phyloP scores from a whole-genome alignment of 164 flowering plant species.

The Hamamelis virginiana region DNA sequence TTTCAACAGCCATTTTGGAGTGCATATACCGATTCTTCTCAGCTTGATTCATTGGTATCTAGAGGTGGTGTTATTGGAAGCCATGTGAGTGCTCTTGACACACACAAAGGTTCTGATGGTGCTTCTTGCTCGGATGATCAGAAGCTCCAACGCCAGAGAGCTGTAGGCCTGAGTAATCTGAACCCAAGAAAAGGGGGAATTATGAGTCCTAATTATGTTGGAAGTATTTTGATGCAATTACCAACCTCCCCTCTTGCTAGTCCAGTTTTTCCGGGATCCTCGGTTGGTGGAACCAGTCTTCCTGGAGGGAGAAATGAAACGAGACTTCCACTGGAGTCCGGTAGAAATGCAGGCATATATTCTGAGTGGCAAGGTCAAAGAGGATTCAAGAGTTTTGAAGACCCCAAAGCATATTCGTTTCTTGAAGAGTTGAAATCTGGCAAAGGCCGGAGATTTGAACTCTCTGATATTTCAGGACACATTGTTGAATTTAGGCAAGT shows the following conservation, averaged over 20 bases:
- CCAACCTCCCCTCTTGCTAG: slow-evolving; percentile 63
- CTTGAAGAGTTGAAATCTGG: slow-evolving; percentile 83
- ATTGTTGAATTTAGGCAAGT: slow-evolving; percentile 85
- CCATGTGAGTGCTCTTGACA: slow-evolving; percentile 21
- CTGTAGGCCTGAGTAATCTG: slow-evolving; percentile 30
- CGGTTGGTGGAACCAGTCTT: slow-evolving; percentile 38
- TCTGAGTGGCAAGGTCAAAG: slow-evolving; percentile 71
- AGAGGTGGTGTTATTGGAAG: slow-evolving; percentile 26
- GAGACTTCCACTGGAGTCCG: slow-evolving; percentile 43
- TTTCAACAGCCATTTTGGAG: slow-evolving; percentile 54
- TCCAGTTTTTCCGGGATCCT: slow-evolving; percentile 66
- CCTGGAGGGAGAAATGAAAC: slow-evolving; percentile 50
- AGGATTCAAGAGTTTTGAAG: slow-evolving; percentile 43
- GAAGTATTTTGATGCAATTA: slow-evolving; percentile 52
- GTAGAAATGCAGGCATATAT: slow-evolving; percentile 46
- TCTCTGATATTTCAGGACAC: slow-evolving; percentile 78
- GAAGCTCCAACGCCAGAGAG: slow-evolving; percentile 34
- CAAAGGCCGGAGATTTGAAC: slow-evolving; percentile 60
- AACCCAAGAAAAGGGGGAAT: slow-evolving; percentile 43
- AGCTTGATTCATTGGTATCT: slow-evolving; percentile 34
- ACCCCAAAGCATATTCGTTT: slow-evolving; percentile 52
- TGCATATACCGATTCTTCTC: slow-evolving; percentile 43
- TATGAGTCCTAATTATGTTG: slow-evolving; percentile 40
- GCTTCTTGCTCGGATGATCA: slow-evolving; percentile 40
- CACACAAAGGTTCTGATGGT: slow-evolving; percentile 16